Evolutionary conservation across 495 filamentous ascomycete genomes (phyloP).

Genomic region (Trichoderma orchidacearum): DNA sequence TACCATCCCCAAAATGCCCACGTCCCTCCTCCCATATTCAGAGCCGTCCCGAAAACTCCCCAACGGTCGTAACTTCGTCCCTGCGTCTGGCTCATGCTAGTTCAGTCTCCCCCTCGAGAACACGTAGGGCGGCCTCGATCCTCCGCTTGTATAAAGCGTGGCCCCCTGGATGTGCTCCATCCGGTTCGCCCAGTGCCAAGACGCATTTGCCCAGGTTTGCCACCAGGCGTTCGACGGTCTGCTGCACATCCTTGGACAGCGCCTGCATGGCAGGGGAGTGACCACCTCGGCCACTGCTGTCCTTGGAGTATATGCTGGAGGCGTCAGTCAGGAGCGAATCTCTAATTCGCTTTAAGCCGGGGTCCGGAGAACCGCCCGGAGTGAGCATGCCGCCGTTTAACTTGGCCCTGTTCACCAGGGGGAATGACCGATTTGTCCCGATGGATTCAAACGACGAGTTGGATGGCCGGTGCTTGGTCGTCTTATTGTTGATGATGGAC

Average conservation of each 20-base stretch:
- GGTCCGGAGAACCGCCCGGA: conserved; percentile 20
- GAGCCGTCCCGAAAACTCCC: no score
- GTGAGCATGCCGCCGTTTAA: conserved; percentile 25
- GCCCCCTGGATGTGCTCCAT: conserved; percentile 42
- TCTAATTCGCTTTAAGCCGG: conserved; percentile 24
- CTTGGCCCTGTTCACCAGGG: conserved; percentile 35
- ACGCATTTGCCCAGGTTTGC: conserved; percentile 61
- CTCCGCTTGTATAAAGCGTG: conserved; percentile 43
- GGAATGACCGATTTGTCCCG: conserved; percentile 38
- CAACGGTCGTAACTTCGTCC: no score
- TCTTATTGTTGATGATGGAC: conserved; percentile 8
- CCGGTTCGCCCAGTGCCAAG: conserved; percentile 49
- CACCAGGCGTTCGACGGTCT: conserved; percentile 63
- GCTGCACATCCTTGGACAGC: conserved; percentile 54
- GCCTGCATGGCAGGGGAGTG: conserved; percentile 22
- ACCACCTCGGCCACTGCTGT: conserved; percentile 4
- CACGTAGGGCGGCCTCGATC: conserved; percentile 58
- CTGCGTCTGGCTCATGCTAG: background rate
- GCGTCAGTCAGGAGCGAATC: conserved; percentile 26
- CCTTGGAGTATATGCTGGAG: conserved; percentile 13
- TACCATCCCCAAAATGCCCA: background rate
- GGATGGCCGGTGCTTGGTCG: conserved; percentile 34
- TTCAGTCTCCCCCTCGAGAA: conserved; percentile 43
- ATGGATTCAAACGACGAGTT: conserved; percentile 33
- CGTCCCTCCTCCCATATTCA: background rate